These are phyloP conservation scores for Clohesyomyces aquaticus DNA, from an alignment of 495 filamentous ascomycete genomes.

Conservation along the genomic window DNA sequence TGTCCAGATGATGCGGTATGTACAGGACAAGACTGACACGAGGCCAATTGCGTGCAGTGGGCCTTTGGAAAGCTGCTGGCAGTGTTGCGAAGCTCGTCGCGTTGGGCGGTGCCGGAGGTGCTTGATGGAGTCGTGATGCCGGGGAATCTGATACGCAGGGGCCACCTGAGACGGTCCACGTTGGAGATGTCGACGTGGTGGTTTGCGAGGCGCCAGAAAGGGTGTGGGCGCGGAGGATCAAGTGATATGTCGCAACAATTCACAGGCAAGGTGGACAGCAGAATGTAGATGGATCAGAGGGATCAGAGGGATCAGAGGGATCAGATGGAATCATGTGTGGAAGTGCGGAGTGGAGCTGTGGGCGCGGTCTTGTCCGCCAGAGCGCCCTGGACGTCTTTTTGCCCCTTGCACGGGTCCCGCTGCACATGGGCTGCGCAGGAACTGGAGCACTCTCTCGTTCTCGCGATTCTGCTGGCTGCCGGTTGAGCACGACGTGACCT, in stretches of 20 bases:
- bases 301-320: no score
- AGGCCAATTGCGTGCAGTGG: no score
- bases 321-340: no score
- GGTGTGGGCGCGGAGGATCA: background rate
- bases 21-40: no score
- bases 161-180: conserved; percentile 34
- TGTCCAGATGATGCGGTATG: no score
- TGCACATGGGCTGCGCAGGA: conserved; percentile 6
- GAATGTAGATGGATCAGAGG: conserved; percentile 2
- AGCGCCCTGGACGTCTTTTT: no score
- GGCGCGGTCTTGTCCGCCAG: no score
- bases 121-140: background rate
- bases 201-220: conserved; percentile 1
- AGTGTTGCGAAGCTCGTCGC: background rate
- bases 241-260: background rate
- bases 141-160: conserved; percentile 34
- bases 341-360: no score
- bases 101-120: background rate
- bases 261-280: background rate
- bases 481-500: conserved; percentile 1
- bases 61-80: background rate
- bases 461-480: conserved; percentile 3
- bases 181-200: conserved; percentile 15
- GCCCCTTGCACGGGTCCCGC: background rate
- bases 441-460: conserved; percentile 3